These are phyloP conservation scores for Gaeumannomyces tritici DNA, from an alignment of 2,329 filamentous ascomycete genomes.

Conservation along the genomic window DNA sequence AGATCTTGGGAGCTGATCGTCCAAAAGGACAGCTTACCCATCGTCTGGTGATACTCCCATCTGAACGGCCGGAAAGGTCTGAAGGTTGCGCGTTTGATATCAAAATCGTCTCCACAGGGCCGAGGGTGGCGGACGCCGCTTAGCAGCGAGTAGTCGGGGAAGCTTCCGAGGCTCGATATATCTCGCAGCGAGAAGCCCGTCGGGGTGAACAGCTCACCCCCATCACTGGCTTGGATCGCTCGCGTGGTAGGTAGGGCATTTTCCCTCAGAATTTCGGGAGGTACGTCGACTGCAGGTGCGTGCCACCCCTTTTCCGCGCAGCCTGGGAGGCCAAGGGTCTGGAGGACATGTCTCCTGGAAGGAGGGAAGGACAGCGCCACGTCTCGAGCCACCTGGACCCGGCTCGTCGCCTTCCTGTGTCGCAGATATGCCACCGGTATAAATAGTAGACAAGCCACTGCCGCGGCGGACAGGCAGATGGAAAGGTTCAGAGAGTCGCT, in stretches of 20 bases:
- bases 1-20: not conserved
- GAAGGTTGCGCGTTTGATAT: slow-evolving; percentile 57
- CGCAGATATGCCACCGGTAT: not conserved
- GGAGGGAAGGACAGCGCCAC: not conserved
- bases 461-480: not conserved
- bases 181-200: slow-evolving; percentile 64
- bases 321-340: not conserved
- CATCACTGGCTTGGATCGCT: slow-evolving; percentile 5
- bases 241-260: slow-evolving; percentile 17
- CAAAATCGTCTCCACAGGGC: slow-evolving; percentile 49
- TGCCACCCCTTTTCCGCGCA: not conserved
- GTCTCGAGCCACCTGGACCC: not conserved
- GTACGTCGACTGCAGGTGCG: not conserved
- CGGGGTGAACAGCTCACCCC: slow-evolving; percentile 13
- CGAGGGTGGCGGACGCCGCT: slow-evolving; percentile 64
- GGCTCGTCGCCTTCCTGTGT: not conserved
- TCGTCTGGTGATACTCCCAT: slow-evolving; percentile 83
- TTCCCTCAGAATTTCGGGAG: not conserved
- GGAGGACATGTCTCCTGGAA: not conserved
- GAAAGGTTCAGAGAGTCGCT: not conserved
- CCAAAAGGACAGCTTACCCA: slow-evolving; percentile 58
- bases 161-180: slow-evolving; percentile 60
- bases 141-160: slow-evolving; percentile 68
- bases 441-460: not conserved
- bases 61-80: slow-evolving; percentile 73